Conservation (phyloP, 2,329 filamentous ascomycete species). For the Dactylellina cionopaga region DNA sequence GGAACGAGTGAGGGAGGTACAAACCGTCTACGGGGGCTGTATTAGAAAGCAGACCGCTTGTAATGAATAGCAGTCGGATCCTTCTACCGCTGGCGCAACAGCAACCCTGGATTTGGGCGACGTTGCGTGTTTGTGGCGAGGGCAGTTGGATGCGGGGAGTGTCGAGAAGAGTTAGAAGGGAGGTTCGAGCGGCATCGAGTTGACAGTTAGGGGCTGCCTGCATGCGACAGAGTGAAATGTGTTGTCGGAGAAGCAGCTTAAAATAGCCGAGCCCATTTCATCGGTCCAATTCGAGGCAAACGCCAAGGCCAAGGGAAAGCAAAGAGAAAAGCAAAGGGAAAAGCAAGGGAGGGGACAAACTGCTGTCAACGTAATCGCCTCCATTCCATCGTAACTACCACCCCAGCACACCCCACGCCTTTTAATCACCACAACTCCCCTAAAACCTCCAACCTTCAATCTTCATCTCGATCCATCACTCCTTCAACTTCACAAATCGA, state of each 20-base stretch:
- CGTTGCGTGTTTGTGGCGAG: neutral
- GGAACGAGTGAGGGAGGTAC: too few species aligned
- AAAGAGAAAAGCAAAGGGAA: constrained; percentile 6
- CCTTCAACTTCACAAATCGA: constrained; percentile 4
- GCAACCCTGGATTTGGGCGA: neutral
- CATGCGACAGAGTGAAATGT: constrained; percentile 35
- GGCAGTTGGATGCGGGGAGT: neutral
- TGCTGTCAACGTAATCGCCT: constrained; percentile 29
- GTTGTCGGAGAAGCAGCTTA: constrained; percentile 21
- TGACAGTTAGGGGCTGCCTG: constrained; percentile 7
- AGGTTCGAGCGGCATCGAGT: constrained; percentile 12
- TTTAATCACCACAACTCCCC: neutral
- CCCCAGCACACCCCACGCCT: neutral
- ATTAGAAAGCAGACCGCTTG: neutral
- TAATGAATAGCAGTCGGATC: neutral
- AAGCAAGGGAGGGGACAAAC: neutral
- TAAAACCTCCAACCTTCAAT: neutral
- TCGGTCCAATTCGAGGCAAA: too few species aligned
- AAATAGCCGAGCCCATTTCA: too few species aligned
- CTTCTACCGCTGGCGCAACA: neutral
- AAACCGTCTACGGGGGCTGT: too few species aligned
- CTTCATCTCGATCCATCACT: neutral
- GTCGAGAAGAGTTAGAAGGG: neutral
- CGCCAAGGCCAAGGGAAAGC: too few species aligned
- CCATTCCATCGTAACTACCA: constrained; percentile 6